Evolutionary conservation across 2,329 filamentous ascomycete species (phyloP).

Genomic region (Emmonsiellopsis sp.): DNA sequence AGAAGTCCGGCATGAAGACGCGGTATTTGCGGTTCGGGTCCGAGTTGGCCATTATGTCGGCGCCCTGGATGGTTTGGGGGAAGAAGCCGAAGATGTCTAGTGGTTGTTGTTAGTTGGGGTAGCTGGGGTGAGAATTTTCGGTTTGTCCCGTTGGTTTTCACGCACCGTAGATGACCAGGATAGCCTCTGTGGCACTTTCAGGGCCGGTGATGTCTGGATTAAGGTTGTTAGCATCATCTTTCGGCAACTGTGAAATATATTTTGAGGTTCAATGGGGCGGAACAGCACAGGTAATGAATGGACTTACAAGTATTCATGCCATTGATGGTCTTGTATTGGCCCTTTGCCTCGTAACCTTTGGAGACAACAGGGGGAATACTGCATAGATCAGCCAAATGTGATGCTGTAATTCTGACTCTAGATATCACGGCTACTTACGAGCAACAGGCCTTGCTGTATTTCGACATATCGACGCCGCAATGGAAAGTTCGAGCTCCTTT

Average conservation of each 20-base stretch:
- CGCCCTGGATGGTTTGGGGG: conserved; percentile 53
- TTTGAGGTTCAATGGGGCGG: neutral
- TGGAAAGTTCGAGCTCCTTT: neutral
- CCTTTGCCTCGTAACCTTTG: conserved; percentile 47
- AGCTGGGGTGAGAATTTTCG: neutral
- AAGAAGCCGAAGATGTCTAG: conserved; percentile 57
- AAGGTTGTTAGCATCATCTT: conserved; percentile 1
- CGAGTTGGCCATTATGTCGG: conserved; percentile 51
- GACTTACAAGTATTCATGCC: conserved; percentile 52
- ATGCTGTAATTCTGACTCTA: neutral
- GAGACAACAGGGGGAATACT: conserved; percentile 35
- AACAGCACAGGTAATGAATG: neutral
- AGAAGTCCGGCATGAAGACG: conserved; percentile 89
- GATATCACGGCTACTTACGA: conserved; percentile 24
- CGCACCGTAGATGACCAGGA: conserved; percentile 47
- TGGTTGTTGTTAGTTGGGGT: neutral
- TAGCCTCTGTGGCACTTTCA: conserved; percentile 46
- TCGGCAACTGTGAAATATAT: neutral
- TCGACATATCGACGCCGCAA: conserved; percentile 22
- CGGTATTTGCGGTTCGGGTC: conserved; percentile 66
- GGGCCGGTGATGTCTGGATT: conserved; percentile 47
- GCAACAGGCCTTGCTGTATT: conserved; percentile 38
- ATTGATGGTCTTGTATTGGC: conserved; percentile 50
- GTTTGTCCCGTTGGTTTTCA: neutral
- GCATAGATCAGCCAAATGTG: neutral